These are phyloP conservation scores for Daldinia sp. DNA, from an alignment of 2,329 filamentous ascomycete genomes.

Conservation along the genomic window DNA sequence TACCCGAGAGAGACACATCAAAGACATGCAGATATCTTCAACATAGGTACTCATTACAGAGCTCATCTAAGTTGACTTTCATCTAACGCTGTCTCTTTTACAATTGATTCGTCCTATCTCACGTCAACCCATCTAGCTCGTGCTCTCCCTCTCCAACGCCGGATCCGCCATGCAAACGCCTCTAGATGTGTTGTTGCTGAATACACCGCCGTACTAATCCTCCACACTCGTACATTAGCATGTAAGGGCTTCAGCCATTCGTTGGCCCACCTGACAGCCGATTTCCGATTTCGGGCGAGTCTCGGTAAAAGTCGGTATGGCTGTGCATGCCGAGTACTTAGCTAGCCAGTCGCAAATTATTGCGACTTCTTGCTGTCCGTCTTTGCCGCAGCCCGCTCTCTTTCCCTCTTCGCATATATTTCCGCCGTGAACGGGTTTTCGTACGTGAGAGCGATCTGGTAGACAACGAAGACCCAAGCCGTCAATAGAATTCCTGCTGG, in stretches of 20 bases:
- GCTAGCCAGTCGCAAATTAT: constrained; percentile 49
- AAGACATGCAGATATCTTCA: background rate
- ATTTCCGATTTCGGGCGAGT: constrained; percentile 29
- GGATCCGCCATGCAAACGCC: constrained; percentile 19
- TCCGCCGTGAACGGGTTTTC: constrained; percentile 95
- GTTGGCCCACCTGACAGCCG: constrained; percentile 9
- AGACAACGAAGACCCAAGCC: constrained; percentile 78
- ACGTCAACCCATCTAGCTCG: background rate
- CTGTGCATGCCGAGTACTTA: constrained; percentile 9
- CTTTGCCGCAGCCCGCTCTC: constrained; percentile 62
- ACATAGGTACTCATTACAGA: background rate
- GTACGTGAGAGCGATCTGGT: constrained; percentile 82
- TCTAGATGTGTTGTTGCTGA: constrained; percentile 14
- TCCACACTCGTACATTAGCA: background rate
- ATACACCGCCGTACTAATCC: constrained; percentile 13
- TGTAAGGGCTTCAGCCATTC: constrained; percentile 12
- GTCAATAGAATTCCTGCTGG: constrained; percentile 87
- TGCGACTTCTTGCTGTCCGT: constrained; percentile 64
- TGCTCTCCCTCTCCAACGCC: constrained; percentile 3
- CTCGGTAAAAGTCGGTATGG: constrained; percentile 27
- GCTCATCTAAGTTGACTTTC: background rate
- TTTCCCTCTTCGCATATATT: constrained; percentile 90
- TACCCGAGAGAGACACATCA: background rate
- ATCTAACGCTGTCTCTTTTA: background rate
- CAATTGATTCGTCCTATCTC: background rate